Conservation (phyloP, 306 rosid species). For the Cucumis sativus region DNA sequence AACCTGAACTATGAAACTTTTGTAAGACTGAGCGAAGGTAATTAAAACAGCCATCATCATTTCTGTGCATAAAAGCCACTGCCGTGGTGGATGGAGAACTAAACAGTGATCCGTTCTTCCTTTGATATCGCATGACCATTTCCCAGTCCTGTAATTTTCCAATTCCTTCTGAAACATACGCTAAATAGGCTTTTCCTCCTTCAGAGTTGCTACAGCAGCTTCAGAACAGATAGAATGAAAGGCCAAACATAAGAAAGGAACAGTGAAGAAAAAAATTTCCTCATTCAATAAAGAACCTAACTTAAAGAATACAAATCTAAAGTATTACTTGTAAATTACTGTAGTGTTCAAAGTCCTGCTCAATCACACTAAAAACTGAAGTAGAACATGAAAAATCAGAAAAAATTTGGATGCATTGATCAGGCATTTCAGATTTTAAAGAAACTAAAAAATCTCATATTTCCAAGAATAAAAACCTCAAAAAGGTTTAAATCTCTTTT, state of each 20-base stretch:
- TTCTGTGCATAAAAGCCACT: constrained; percentile 39
- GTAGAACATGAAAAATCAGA: background rate
- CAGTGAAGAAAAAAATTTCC: background rate
- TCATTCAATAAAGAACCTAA: background rate
- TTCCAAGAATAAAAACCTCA: background rate
- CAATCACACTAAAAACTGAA: background rate
- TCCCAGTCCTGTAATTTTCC: constrained; percentile 42
- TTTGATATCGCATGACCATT: constrained; percentile 57
- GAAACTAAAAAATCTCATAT: background rate
- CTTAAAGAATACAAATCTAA: background rate
- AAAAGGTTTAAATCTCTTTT: background rate
- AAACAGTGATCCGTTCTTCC: constrained; percentile 70
- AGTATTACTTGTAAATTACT: background rate
- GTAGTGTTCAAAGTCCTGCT: background rate
- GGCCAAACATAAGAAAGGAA: background rate
- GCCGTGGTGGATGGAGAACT: constrained; percentile 84
- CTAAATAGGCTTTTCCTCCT: constrained; percentile 62
- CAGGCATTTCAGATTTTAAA: background rate
- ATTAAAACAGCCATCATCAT: constrained; percentile 51
- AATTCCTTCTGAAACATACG: constrained; percentile 63
- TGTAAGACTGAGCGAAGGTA: constrained; percentile 43
- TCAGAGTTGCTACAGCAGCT: constrained; percentile 37
- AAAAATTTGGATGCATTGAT: background rate
- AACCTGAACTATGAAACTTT: constrained; percentile 62
- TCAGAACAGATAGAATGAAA: constrained; percentile 7